These are phyloP conservation scores for Rhododendron griersonianum DNA, from an alignment of 148 eudicot genomes.

Conservation along the genomic window DNA sequence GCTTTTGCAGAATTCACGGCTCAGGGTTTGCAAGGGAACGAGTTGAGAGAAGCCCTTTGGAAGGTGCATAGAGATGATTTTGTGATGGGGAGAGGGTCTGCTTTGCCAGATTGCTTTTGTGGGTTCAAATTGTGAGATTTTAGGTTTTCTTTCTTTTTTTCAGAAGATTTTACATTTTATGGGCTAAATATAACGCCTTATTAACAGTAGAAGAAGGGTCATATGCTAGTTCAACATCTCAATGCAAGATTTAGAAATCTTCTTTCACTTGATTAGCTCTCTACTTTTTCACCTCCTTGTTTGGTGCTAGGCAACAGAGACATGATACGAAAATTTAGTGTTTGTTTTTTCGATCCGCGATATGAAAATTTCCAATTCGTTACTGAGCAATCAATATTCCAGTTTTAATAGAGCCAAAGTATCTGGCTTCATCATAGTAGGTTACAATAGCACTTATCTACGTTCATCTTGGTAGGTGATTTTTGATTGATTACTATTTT, in stretches of 20 bases:
- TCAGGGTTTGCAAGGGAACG: constrained; percentile 49
- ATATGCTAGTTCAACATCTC: neutral
- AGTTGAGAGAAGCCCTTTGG: constrained; percentile 60
- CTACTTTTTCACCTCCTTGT: neutral
- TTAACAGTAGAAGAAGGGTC: neutral
- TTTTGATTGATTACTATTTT: too few species aligned
- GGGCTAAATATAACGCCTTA: neutral
- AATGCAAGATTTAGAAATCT: neutral
- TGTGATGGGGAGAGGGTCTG: constrained; percentile 79
- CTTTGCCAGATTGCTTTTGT: constrained; percentile 93
- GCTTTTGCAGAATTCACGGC: constrained; percentile 61
- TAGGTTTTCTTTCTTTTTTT: neutral
- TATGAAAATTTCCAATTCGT: neutral
- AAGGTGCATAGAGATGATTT: constrained; percentile 70
- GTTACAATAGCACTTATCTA: too few species aligned
- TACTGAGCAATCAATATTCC: neutral
- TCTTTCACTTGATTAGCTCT: neutral
- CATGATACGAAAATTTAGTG: neutral
- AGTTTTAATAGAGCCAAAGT: neutral
- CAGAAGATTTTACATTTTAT: neutral
- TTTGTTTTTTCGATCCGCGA: too few species aligned
- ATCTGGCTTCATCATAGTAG: too few species aligned
- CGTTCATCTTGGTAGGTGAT: too few species aligned
- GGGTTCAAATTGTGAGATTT: constrained; percentile 49
- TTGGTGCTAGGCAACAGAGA: neutral